Evolutionary conservation across 768 basidiomycete genomes (phyloP).

Genomic region (Lentinus tigrinus): DNA sequence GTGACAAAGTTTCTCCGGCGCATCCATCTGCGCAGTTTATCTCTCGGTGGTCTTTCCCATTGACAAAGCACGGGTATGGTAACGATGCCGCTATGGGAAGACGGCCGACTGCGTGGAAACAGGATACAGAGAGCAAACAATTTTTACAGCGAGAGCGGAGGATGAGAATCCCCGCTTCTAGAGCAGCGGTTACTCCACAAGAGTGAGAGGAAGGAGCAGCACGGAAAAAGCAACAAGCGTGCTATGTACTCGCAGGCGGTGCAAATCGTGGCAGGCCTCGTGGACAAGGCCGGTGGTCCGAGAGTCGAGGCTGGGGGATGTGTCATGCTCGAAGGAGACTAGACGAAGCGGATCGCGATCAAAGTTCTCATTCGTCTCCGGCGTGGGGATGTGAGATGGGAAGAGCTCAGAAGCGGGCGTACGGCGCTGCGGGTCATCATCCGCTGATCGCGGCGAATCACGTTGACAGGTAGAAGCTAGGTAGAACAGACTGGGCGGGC

Average conservation of each 20-base stretch:
- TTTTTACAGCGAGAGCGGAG: no score
- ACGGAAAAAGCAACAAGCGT: background rate
- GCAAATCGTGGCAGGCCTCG: background rate
- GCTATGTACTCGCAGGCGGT: background rate
- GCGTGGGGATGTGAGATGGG: background rate
- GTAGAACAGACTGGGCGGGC: background rate
- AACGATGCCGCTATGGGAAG: background rate
- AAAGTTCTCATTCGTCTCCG: conserved; percentile 5
- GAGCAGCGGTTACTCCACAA: no score
- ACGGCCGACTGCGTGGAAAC: background rate
- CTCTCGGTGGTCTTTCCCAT: no score
- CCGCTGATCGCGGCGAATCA: conserved; percentile 17
- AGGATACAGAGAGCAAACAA: background rate
- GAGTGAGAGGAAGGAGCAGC: background rate
- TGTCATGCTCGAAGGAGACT: conserved; percentile 8
- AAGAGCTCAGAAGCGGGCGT: conserved; percentile 8
- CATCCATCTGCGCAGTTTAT: no score
- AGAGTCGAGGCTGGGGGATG: background rate
- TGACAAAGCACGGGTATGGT: no score
- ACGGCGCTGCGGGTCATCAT: conserved; percentile 11
- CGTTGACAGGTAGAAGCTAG: background rate
- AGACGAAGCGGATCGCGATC: conserved; percentile 8
- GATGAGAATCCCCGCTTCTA: no score
- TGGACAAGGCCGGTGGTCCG: background rate
- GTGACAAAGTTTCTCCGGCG: no score